phyloP scores from a whole-genome alignment of 441 rosid genomes.

The Corymbia calophylla region DNA sequence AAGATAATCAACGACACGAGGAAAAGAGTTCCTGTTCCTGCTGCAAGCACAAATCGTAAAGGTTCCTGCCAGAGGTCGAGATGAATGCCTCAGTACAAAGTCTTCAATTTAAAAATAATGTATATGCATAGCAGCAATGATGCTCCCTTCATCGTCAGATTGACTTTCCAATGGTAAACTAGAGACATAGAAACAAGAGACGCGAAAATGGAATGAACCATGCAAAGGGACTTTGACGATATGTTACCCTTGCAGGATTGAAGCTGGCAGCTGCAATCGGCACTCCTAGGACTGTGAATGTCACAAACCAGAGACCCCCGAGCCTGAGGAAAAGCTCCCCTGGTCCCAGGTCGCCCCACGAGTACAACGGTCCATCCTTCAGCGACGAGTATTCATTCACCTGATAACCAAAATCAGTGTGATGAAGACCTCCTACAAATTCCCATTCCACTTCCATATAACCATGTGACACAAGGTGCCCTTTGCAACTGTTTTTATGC shows the following conservation, averaged over 20 bases:
- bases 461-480: not conserved
- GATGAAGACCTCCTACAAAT: not conserved
- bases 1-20: conserved; percentile 69
- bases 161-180: not conserved
- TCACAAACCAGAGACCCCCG: conserved; percentile 77
- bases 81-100: not conserved
- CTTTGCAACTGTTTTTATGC: not conserved
- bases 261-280: conserved; percentile 96
- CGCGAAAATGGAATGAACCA: not conserved
- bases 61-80: conserved; percentile 57
- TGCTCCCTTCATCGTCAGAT: not conserved
- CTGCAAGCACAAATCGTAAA: conserved; percentile 74
- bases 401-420: conserved; percentile 19
- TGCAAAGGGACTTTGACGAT: not conserved
- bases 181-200: not conserved
- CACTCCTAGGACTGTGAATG: conserved; percentile 75
- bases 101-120: not conserved
- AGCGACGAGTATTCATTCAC: conserved; percentile 85
- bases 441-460: not conserved
- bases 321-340: conserved; percentile 62
- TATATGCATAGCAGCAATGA: not conserved
- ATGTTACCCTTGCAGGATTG: conserved; percentile 64
- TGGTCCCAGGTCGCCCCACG: conserved; percentile 85
- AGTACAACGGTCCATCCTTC: conserved; percentile 71
- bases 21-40: conserved; percentile 89